Percentiles rank a stretch among this genome's conserved stretches.
These are phyloP conservation scores for Grammothele lineata DNA, from an alignment of 768 basidiomycete species.

Conservation along the genomic window DNA sequence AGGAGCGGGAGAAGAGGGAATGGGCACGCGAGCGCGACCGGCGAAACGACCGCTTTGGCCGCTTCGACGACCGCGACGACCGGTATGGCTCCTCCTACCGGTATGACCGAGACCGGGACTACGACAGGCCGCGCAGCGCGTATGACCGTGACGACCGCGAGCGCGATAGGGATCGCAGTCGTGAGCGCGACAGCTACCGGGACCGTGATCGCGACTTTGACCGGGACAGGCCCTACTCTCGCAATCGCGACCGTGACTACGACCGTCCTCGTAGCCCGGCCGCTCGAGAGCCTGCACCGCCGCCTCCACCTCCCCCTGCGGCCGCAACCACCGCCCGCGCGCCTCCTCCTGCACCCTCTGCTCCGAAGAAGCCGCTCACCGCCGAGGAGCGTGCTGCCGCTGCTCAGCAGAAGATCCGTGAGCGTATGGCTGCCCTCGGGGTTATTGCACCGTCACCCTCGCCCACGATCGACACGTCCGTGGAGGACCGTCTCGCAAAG, in stretches of 20 bases:
- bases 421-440: conserved; percentile 82
- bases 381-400: conserved; percentile 77
- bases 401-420: conserved; percentile 78
- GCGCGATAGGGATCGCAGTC: conserved; percentile 40
- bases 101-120: conserved; percentile 34
- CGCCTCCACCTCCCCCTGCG: conserved; percentile 47
- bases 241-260: conserved; percentile 36
- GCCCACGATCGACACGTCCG: conserved; percentile 65
- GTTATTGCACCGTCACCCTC: conserved; percentile 41
- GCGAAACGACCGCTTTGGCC: conserved; percentile 76
- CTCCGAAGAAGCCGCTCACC: conserved; percentile 69
- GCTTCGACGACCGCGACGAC: conserved; percentile 51
- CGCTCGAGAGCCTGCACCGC: conserved; percentile 36
- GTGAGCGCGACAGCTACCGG: conserved; percentile 35
- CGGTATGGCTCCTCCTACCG: conserved; percentile 35
- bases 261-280: conserved; percentile 34
- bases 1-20: conserved; percentile 73
- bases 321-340: conserved; percentile 41
- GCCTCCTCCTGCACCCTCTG: conserved; percentile 51
- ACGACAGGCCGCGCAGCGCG: conserved; percentile 27
- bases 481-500: conserved; percentile 78
- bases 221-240: conserved; percentile 31
- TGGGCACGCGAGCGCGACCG: conserved; percentile 77
- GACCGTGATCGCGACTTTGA: conserved; percentile 31
- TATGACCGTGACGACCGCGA: conserved; percentile 35